Evolutionary conservation across 2,329 filamentous ascomycete species (phyloP).

Genomic region (Talaromyces marneffei): DNA sequence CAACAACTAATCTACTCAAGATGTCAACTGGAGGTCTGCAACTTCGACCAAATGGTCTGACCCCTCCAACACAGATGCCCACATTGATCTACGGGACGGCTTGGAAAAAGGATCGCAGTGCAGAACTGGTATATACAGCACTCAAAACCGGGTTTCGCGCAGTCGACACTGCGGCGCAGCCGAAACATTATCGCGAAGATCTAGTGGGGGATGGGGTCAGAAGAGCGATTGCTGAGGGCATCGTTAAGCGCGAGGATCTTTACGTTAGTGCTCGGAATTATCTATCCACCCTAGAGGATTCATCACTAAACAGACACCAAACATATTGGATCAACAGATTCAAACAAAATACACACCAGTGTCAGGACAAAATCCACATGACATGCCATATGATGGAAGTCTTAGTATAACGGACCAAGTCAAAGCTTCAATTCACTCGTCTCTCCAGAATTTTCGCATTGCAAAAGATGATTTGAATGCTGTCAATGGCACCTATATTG

Average conservation of each 20-base stretch:
- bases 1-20: background rate
- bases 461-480: conserved; percentile 23
- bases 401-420: conserved; percentile 60
- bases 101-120: conserved; percentile 71
- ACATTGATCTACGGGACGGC: conserved; percentile 70
- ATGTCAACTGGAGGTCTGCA: background rate
- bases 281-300: background rate
- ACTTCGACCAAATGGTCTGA: conserved; percentile 3
- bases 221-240: conserved; percentile 53
- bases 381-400: conserved; percentile 58
- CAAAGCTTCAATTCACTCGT: conserved; percentile 60
- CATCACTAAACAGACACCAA: background rate
- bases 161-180: conserved; percentile 73
- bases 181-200: conserved; percentile 69
- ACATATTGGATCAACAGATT: conserved; percentile 43
- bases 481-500: conserved; percentile 49
- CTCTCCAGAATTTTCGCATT: conserved; percentile 55
- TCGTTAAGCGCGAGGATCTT: conserved; percentile 55
- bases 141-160: conserved; percentile 64
- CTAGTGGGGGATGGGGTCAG: conserved; percentile 63
- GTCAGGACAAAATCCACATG: conserved; percentile 54
- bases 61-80: conserved; percentile 26
- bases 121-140: conserved; percentile 62
- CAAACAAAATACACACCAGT: conserved; percentile 79
- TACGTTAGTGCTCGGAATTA: conserved; percentile 47